phyloP scores from a whole-genome alignment of 1,139 yeast species.

The Yamadazyma triangularis region DNA sequence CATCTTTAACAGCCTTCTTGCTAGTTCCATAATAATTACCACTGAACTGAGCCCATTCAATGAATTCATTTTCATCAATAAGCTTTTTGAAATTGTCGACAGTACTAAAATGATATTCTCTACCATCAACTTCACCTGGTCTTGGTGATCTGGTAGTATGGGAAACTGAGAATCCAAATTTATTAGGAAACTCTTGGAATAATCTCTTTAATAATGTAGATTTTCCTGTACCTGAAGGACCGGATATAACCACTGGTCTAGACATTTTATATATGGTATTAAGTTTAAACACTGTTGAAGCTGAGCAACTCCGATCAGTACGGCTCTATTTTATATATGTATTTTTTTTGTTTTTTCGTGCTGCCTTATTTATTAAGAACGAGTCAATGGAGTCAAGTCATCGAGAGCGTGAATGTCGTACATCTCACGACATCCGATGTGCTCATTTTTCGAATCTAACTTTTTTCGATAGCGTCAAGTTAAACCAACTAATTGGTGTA shows the following conservation, averaged over 20 bases:
- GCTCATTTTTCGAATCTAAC: too few species aligned
- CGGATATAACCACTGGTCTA: conserved; percentile 90
- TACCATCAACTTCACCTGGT: conserved; percentile 84
- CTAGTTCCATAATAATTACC: conserved; percentile 97
- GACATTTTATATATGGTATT: conserved; percentile 14
- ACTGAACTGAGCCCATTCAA: conserved; percentile 97
- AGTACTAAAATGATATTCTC: conserved; percentile 80
- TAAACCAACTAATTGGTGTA: too few species aligned
- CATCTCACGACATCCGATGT: too few species aligned
- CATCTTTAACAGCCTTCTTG: conserved; percentile 76
- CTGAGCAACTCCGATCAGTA: too few species aligned
- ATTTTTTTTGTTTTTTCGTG: not conserved
- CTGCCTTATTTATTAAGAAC: not conserved
- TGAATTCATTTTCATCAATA: conserved; percentile 70
- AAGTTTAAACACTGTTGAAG: not conserved
- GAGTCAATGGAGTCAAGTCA: too few species aligned
- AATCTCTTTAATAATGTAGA: conserved; percentile 87
- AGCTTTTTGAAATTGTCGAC: conserved; percentile 74
- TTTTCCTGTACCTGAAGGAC: conserved; percentile 97
- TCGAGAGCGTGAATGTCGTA: too few species aligned
- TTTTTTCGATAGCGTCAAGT: too few species aligned
- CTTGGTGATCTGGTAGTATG: conserved; percentile 93
- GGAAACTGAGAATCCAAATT: conserved; percentile 91
- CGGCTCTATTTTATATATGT: too few species aligned
- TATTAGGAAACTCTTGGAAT: conserved; percentile 83